Evolutionary conservation across 1,284 basidiomycete genomes (phyloP), one percentile per base, ranked within the genome.

Genomic region (Cutaneotrichosporon dermatis): DNA sequence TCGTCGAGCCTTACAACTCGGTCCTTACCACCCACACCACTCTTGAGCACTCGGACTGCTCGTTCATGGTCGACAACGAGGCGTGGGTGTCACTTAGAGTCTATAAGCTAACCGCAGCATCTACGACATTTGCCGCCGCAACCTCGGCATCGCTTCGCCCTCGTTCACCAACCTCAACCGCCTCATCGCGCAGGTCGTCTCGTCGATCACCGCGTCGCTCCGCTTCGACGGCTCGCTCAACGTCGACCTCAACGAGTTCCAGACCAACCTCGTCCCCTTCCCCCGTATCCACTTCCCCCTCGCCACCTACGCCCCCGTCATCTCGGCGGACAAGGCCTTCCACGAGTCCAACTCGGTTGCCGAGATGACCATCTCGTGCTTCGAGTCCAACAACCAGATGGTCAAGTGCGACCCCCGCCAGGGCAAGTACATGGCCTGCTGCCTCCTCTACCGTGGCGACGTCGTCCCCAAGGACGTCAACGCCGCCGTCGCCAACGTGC

Each of bases 1-100:
- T 99, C 64, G 96, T 99, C 59, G 96, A 99, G 82, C 95, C 95
- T 2, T 99, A 99, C 85, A 99, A 99, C 85, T 92, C 93, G 39
- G 91, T 99, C 60, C 83, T 99, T 65, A 99, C 96, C 54, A 99
- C 96, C 49, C 95, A 99, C 82, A 97, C 95, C 64, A 99, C 96
- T 57, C 88, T 99, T 60, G 96, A 99, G 81, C 94, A 98, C 81
- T 96, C 92, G 11, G 95, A 99, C 82, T 99, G 95, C 80, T 98
- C 95, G 57, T 97, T 96, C 84, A 95, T 96, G 92, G 93, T 96
- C 68, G 93, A 97, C 78, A 97, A 97, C 77, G 90, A 94, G 77
- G 92, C 92, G 76, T 77, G 61, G 70, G 76, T 74, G n/a, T 25
- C 11, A 10, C 16, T 11, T 39, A 2, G 51, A 33, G 10, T 34